A percentile compares a stretch with the other conserved stretches of the same genome.
phyloP scores from a whole-genome alignment of 768 basidiomycete genomes.

The Pholiota microspora region DNA sequence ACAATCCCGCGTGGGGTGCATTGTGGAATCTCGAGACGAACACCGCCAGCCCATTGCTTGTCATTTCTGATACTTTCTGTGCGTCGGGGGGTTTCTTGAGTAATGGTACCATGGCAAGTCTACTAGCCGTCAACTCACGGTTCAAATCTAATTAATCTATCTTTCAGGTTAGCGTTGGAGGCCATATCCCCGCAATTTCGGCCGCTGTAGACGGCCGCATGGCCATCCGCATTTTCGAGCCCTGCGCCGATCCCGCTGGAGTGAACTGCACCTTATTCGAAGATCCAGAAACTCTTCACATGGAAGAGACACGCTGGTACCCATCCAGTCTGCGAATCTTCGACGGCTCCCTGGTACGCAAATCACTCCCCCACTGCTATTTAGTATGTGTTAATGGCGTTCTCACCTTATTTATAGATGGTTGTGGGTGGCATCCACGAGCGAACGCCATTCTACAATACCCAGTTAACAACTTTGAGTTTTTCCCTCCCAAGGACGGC shows the following conservation, averaged over 20 bases:
- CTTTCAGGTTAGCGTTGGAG: conserved; percentile 29
- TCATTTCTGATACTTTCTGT: conserved; percentile 39
- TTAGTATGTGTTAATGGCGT: conserved; percentile 1
- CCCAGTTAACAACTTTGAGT: conserved; percentile 45
- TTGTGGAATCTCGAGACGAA: conserved; percentile 40
- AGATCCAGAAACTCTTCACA: conserved; percentile 29
- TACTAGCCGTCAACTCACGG: conserved; percentile 6
- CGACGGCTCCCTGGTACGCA: conserved; percentile 30
- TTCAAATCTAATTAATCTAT: conserved; percentile 6
- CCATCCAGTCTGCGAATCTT: conserved; percentile 34
- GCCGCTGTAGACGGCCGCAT: conserved; percentile 32
- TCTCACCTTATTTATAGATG: conserved; percentile 17
- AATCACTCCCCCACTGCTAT: conserved; percentile 13
- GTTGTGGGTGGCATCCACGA: conserved; percentile 26
- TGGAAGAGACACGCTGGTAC: conserved; percentile 40
- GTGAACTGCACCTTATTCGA: conserved; percentile 34
- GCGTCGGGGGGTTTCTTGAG: conserved; percentile 39
- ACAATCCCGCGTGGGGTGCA: conserved; percentile 43
- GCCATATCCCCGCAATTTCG: conserved; percentile 26
- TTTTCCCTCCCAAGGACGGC: conserved; percentile 37
- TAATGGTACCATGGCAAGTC: conserved; percentile 37
- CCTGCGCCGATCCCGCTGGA: conserved; percentile 30
- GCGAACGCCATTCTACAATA: conserved; percentile 57
- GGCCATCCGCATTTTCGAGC: conserved; percentile 36
- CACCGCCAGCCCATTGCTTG: conserved; percentile 31